Conservation (phyloP, 1,284 basidiomycete species). For the Moesziomyces aphidis region DNA sequence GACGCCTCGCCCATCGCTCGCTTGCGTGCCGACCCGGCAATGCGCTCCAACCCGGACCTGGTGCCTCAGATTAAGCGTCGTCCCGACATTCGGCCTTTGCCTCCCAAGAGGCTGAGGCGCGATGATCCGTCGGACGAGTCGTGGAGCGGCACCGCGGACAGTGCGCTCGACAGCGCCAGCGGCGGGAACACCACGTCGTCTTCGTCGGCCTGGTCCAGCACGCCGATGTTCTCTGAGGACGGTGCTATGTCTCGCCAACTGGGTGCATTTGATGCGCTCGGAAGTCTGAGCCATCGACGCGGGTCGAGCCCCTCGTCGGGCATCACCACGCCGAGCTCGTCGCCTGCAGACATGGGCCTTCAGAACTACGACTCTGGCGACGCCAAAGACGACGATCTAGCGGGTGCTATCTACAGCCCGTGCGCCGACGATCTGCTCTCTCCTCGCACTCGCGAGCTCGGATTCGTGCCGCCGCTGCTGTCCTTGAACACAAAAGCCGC, state of each 20-base stretch:
- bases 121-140: slow-evolving; percentile 14
- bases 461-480: slow-evolving; percentile 11
- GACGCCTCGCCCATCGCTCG: slow-evolving; percentile 34
- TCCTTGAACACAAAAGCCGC: slow-evolving; percentile 9
- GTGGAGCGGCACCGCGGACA: slow-evolving; percentile 3
- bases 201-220: slow-evolving; percentile 31
- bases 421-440: slow-evolving; percentile 35
- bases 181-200: not conserved
- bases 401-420: slow-evolving; percentile 34
- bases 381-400: slow-evolving; percentile 9
- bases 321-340: slow-evolving; percentile 39
- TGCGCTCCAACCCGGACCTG: slow-evolving; percentile 34
- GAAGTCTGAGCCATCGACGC: slow-evolving; percentile 23
- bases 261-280: slow-evolving; percentile 17
- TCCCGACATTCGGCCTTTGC: slow-evolving; percentile 33
- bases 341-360: slow-evolving; percentile 20
- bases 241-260: slow-evolving; percentile 15
- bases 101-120: slow-evolving; percentile 10
- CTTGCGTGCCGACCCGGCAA: slow-evolving; percentile 26
- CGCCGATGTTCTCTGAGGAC: slow-evolving; percentile 14
- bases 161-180: slow-evolving; percentile 3
- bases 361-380: slow-evolving; percentile 5
- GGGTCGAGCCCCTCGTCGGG: slow-evolving; percentile 24
- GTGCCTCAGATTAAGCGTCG: slow-evolving; percentile 14
- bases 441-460: slow-evolving; percentile 6